Base-by-base conservation (phyloP, 306 rosid species). In the Pyrus betulifolia region DNA sequence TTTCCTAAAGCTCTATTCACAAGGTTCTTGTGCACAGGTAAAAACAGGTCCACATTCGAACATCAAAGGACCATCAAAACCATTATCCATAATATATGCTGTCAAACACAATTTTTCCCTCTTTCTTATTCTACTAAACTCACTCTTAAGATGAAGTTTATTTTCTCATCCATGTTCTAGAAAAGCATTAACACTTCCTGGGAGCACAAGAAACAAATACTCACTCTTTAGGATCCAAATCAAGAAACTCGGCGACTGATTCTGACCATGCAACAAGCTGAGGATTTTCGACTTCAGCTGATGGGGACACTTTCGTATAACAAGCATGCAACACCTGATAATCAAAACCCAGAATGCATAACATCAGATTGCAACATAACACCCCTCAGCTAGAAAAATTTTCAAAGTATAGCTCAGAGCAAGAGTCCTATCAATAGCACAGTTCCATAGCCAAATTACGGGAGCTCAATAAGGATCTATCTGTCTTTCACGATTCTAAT, bases 311-410 rank as follows among this genome's bases (percentile, higher is more conserved):
- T 83, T 86, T 89, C 0, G 98, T 82, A 77, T 87, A 92, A 69
- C 98, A 96, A 69, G 99, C 97, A 82, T 89, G 99, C 78, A 96
- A 75, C 19, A 96, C 98, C 98, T 95, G 84, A 80, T 69, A 75
- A 28, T 45, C 25, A 55, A 67, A 66, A 18, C 31, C 19, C 45
- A 25, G 60, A 49, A 42, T 40, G 17, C 30, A 17, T 6, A 22
- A 70, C 69, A 70, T 57, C 40, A 64, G 15, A 15, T 61, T 61
- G 28, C 66, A 61, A 61, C 19, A 61, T 27, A 27, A 38, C 27
- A 67, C 11, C 59, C n/a, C 66, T 9, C 31, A 23, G 57, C 8
- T 23, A 73, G 6, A 17, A 73, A 23, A 61, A 42, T 17, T 2
- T 27, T 59, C 67, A 25, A 72, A 4, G 5, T 8, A 13, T 23